Conservation (phyloP, 306 rosid species). For the Vachellia pachyceras region DNA sequence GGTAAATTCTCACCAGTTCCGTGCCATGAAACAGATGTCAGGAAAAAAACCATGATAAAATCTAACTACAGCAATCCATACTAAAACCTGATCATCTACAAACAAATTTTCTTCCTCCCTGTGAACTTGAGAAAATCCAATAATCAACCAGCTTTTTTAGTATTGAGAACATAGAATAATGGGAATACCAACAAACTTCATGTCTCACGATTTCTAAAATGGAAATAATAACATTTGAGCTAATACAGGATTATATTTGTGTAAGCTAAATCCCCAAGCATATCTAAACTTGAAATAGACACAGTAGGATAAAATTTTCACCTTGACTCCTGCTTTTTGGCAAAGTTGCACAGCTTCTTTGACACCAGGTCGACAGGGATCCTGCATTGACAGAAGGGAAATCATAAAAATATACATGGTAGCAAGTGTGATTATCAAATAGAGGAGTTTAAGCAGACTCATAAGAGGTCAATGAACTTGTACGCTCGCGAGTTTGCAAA, state of each 20-base stretch:
- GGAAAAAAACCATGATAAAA: background rate
- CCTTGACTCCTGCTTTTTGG: constrained; percentile 97
- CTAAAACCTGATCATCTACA: background rate
- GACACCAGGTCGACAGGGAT: constrained; percentile 92
- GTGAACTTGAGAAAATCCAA: background rate
- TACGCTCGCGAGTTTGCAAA: background rate
- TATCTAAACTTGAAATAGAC: constrained; percentile 3
- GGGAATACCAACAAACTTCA: background rate
- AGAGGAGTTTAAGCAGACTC: background rate
- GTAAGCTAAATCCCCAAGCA: background rate
- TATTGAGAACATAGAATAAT: background rate
- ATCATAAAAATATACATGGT: constrained; percentile 1
- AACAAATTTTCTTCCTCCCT: background rate
- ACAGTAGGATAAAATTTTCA: constrained; percentile 34
- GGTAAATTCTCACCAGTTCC: background rate
- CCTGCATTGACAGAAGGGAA: constrained; percentile 52
- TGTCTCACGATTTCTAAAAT: background rate
- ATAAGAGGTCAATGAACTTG: background rate
- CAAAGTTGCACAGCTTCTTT: constrained; percentile 76
- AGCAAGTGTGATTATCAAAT: background rate
- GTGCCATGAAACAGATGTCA: background rate
- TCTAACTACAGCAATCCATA: background rate
- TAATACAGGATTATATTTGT: background rate
- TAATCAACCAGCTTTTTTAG: background rate
- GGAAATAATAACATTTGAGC: background rate